These are phyloP conservation scores for Endothia cerciana DNA, from an alignment of 2,329 filamentous ascomycete species.

Conservation along the genomic window DNA sequence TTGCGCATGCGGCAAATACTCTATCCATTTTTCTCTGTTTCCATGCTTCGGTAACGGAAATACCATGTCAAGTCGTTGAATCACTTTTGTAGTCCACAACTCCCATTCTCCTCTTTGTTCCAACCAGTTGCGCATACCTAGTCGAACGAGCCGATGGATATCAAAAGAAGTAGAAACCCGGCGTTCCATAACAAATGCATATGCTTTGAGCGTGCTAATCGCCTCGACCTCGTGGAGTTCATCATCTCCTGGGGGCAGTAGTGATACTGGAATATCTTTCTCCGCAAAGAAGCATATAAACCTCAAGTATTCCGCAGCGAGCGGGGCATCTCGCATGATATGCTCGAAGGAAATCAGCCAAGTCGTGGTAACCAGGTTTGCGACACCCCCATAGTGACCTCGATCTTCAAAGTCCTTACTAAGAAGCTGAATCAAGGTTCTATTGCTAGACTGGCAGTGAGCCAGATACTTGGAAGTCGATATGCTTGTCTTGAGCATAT, in stretches of 20 bases:
- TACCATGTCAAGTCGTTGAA: slow-evolving; percentile 25
- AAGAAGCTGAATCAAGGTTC: slow-evolving; percentile 32
- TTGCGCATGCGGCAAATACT: slow-evolving; percentile 34
- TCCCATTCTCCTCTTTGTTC: slow-evolving; percentile 22
- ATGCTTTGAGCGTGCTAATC: slow-evolving; percentile 35
- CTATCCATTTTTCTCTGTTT: slow-evolving; percentile 32
- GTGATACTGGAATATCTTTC: slow-evolving; percentile 36
- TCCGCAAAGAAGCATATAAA: slow-evolving; percentile 38
- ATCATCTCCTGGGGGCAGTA: slow-evolving; percentile 32
- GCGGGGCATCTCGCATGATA: slow-evolving; percentile 33
- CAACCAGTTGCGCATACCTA: slow-evolving; percentile 39
- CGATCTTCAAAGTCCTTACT: slow-evolving; percentile 39
- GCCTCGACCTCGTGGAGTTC: slow-evolving; percentile 32
- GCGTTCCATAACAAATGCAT: slow-evolving; percentile 38
- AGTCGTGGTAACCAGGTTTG: slow-evolving; percentile 39
- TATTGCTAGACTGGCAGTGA: slow-evolving; percentile 32
- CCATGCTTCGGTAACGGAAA: slow-evolving; percentile 28
- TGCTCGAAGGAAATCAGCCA: slow-evolving; percentile 42
- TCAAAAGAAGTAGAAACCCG: slow-evolving; percentile 31
- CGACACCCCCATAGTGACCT: slow-evolving; percentile 33
- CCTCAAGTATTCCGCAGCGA: slow-evolving; percentile 36
- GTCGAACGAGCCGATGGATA: slow-evolving; percentile 40
- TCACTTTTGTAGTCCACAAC: slow-evolving; percentile 12
- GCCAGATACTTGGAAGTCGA: slow-evolving; percentile 35
- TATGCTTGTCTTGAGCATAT: slow-evolving; percentile 37